These are phyloP conservation scores for Nicotiana attenuata DNA, from an alignment of 257 asterid genomes.

Conservation along the genomic window DNA sequence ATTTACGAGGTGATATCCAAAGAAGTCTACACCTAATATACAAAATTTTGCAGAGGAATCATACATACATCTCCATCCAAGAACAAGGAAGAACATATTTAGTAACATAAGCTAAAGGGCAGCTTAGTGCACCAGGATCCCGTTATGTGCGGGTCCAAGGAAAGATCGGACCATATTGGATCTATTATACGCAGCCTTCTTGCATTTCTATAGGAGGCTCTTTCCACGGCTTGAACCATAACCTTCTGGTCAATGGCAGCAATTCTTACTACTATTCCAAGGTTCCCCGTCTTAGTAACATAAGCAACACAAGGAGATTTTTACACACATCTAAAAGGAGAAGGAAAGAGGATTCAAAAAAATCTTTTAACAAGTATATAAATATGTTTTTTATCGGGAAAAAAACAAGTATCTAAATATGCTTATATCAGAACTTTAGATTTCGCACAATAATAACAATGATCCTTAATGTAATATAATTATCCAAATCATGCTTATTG, in stretches of 20 bases:
- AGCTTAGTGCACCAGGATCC: background rate
- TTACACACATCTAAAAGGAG: background rate
- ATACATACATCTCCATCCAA: background rate
- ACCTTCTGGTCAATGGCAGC: background rate
- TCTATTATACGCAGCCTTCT: background rate
- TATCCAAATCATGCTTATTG: background rate
- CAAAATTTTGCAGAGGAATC: background rate
- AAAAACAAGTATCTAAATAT: background rate
- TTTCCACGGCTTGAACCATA: constrained; percentile 1
- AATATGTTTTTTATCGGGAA: background rate
- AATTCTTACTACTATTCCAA: background rate
- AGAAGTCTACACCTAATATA: background rate
- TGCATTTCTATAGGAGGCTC: background rate
- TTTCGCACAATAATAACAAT: constrained; percentile 1
- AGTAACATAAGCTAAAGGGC: constrained; percentile 4
- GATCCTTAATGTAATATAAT: background rate
- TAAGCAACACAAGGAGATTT: background rate
- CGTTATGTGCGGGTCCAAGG: background rate
- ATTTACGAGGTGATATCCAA: background rate
- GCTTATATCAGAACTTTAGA: background rate
- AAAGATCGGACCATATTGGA: background rate
- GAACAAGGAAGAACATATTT: background rate
- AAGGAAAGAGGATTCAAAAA: background rate
- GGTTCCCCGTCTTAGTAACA: background rate
- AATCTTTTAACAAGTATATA: background rate